Evolutionary conservation across 345 rosid genomes (phyloP).

Genomic region (Sisymbrium irio): DNA sequence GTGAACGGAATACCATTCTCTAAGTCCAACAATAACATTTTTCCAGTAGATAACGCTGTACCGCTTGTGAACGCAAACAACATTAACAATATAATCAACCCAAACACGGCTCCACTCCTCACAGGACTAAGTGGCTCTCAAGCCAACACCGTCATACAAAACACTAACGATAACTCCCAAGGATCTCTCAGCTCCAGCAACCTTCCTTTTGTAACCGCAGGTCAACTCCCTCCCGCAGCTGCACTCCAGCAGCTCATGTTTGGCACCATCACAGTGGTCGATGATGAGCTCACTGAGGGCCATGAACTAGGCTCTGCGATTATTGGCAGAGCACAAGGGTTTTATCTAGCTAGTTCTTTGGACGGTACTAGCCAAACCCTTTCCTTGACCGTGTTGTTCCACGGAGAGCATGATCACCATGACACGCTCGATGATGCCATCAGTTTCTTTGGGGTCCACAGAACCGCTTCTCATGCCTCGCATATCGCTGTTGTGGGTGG

Average conservation of each 20-base stretch:
- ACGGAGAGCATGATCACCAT: slow-evolving; percentile 41
- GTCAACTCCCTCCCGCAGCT: slow-evolving; percentile 70
- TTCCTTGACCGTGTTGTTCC: slow-evolving; percentile 57
- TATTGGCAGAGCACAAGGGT: slow-evolving; percentile 80
- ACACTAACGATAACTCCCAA: slow-evolving; percentile 59
- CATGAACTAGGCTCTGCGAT: slow-evolving; percentile 73
- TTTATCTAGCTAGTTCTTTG: slow-evolving; percentile 77
- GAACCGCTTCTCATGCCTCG: slow-evolving; percentile 61
- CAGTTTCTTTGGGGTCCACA: slow-evolving; percentile 87
- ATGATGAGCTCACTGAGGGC: slow-evolving; percentile 76
- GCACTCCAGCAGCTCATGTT: slow-evolving; percentile 81
- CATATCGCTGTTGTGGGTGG: slow-evolving; percentile 77
- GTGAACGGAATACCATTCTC: slow-evolving; percentile 81
- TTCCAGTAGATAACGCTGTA: slow-evolving; percentile 61
- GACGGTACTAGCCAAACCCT: slow-evolving; percentile 89
- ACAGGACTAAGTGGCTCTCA: slow-evolving; percentile 73
- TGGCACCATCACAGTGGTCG: slow-evolving; percentile 77
- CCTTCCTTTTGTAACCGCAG: slow-evolving; percentile 80
- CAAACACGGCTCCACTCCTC: slow-evolving; percentile 63
- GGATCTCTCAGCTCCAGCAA: slow-evolving; percentile 39
- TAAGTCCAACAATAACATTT: slow-evolving; percentile 56
- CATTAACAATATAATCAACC: slow-evolving; percentile 53
- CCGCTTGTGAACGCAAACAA: slow-evolving; percentile 48
- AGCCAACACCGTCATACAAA: slow-evolving; percentile 56
- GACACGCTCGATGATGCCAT: slow-evolving; percentile 48